Evolutionary conservation across 805 yeast species (phyloP).

Genomic region (Teunomyces aglyptinius): DNA sequence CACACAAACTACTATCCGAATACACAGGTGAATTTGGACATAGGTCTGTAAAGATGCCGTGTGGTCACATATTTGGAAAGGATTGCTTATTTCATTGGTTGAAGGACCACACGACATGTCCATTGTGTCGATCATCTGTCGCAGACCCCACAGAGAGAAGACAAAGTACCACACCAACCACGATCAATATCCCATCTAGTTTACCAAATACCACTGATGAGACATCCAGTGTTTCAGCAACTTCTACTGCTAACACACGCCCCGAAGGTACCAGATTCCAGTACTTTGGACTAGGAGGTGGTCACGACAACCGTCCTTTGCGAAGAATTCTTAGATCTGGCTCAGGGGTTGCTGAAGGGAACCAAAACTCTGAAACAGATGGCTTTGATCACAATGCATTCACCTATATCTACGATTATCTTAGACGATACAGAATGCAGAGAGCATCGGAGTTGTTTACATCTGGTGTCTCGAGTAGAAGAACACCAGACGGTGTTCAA

Average conservation of each 20-base stretch:
- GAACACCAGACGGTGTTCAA: slow-evolving; percentile 46
- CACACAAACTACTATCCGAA: slow-evolving; percentile 17
- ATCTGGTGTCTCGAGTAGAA: slow-evolving; percentile 47
- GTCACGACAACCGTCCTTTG: neutral
- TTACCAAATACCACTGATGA: neutral
- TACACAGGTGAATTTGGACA: slow-evolving; percentile 41
- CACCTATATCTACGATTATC: slow-evolving; percentile 20
- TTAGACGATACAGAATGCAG: slow-evolving; percentile 14
- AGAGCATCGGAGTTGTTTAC: slow-evolving; percentile 32
- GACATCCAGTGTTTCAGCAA: neutral
- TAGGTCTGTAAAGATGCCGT: slow-evolving; percentile 71
- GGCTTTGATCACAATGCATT: slow-evolving; percentile 11
- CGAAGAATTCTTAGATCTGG: slow-evolving; percentile 13
- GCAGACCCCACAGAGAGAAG: slow-evolving; percentile 11
- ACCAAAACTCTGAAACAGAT: neutral
- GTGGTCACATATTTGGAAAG: slow-evolving; percentile 84
- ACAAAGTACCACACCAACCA: neutral
- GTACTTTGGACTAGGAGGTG: slow-evolving; percentile 4
- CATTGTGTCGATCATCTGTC: slow-evolving; percentile 68
- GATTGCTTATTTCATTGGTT: slow-evolving; percentile 88
- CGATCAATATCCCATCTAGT: slow-evolving; percentile 5
- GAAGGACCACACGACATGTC: slow-evolving; percentile 70
- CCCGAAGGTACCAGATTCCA: slow-evolving; percentile 5
- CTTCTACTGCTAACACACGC: neutral
- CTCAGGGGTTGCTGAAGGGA: slow-evolving; percentile 4